These are phyloP conservation scores for Nicotiana tomentosiformis DNA, from an alignment of 257 asterid genomes.

Conservation along the genomic window DNA sequence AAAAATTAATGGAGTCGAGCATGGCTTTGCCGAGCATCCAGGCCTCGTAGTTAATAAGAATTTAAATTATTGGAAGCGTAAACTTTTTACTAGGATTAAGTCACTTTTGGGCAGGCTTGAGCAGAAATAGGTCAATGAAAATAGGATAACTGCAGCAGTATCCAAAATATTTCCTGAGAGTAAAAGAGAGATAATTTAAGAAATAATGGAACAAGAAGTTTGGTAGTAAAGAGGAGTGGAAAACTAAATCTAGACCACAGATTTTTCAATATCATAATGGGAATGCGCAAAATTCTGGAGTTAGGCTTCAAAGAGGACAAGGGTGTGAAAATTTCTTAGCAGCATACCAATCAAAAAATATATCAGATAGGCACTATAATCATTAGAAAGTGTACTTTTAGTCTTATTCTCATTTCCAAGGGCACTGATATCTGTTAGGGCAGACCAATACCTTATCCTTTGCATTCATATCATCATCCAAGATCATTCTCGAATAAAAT, in stretches of 20 bases:
- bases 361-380: neutral
- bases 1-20: neutral
- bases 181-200: neutral
- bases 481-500: neutral
- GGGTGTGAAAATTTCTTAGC: neutral
- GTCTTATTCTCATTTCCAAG: neutral
- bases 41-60: neutral
- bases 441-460: neutral
- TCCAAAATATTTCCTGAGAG: neutral
- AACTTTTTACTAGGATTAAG: neutral
- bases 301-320: neutral
- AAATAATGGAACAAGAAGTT: neutral
- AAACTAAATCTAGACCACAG: neutral
- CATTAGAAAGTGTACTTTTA: neutral
- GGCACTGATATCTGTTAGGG: neutral
- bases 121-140: neutral
- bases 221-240: neutral
- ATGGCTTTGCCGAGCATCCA: neutral
- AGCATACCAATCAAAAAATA: neutral
- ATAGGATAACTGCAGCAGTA: conserved; percentile 5
- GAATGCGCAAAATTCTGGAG: neutral
- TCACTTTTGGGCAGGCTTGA: neutral
- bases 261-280: neutral
- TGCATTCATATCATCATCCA: neutral
- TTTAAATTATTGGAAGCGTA: no score